phyloP scores from a whole-genome alignment of 2,329 filamentous ascomycete genomes.

The Hypoxylon sp. region DNA sequence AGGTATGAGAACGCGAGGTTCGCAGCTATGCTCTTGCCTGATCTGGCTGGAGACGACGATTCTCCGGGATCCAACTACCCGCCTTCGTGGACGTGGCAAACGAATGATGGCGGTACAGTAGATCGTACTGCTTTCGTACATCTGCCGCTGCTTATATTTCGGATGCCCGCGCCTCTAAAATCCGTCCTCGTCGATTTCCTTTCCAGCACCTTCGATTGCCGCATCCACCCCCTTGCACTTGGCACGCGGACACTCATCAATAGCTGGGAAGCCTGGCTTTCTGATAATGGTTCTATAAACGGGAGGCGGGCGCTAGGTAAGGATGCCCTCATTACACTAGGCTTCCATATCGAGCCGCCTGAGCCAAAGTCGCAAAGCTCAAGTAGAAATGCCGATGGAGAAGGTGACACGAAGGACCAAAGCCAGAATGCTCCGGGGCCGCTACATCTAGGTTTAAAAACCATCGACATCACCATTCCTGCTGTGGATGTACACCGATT shows the following conservation, averaged over 20 bases:
- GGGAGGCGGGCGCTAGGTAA: slow-evolving; percentile 55
- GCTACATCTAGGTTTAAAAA: slow-evolving; percentile 56
- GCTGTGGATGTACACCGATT: slow-evolving; percentile 65
- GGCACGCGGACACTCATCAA: slow-evolving; percentile 66
- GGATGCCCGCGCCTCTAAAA: slow-evolving; percentile 69
- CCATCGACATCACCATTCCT: slow-evolving; percentile 68
- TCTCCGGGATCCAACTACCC: slow-evolving; percentile 1
- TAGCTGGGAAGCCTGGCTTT: slow-evolving; percentile 68
- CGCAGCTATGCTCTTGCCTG: slow-evolving; percentile 65
- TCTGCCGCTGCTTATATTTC: slow-evolving; percentile 67
- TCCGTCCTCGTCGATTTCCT: slow-evolving; percentile 66
- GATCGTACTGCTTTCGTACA: slow-evolving; percentile 58
- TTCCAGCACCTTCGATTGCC: slow-evolving; percentile 69
- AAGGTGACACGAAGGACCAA: slow-evolving; percentile 25
- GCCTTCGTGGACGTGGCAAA: slow-evolving; percentile 47
- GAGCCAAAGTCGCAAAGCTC: neutral
- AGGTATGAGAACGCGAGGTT: slow-evolving; percentile 68
- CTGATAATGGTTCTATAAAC: slow-evolving; percentile 55
- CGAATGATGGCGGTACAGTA: neutral
- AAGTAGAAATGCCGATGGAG: neutral
- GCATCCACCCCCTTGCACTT: slow-evolving; percentile 65
- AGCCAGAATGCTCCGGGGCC: slow-evolving; percentile 9
- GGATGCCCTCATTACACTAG: slow-evolving; percentile 67
- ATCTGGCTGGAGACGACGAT: slow-evolving; percentile 34
- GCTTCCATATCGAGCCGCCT: slow-evolving; percentile 62